Conservation (phyloP, 306 rosid genomes). For the Malus domestica region DNA sequence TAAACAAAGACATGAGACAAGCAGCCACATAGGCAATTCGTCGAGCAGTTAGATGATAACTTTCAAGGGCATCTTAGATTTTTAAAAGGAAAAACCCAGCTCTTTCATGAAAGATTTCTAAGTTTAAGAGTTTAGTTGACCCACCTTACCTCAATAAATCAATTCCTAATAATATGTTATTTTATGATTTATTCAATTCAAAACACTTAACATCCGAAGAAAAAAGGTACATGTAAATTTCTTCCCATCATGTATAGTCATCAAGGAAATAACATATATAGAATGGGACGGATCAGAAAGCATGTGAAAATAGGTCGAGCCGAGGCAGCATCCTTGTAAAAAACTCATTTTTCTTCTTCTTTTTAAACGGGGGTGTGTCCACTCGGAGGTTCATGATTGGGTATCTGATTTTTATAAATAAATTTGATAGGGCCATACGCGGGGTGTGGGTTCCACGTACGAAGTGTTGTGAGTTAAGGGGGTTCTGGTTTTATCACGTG, state of each 20-base stretch:
- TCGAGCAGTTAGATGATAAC: too few species aligned
- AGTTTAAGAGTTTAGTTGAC: too few species aligned
- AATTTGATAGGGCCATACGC: constrained; percentile 10
- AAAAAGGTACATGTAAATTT: too few species aligned
- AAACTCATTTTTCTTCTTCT: constrained; percentile 25
- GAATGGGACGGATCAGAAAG: constrained; percentile 42
- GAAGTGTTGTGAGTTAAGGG: constrained; percentile 11
- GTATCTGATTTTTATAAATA: constrained; percentile 9
- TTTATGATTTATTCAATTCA: too few species aligned
- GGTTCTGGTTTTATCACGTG: constrained; percentile 33
- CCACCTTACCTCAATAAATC: too few species aligned
- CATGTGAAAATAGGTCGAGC: constrained; percentile 52
- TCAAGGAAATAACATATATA: constrained; percentile 30
- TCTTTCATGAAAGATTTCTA: too few species aligned
- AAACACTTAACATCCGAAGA: too few species aligned
- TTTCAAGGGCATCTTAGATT: too few species aligned
- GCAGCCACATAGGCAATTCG: too few species aligned
- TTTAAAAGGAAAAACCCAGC: too few species aligned
- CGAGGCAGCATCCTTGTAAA: constrained; percentile 52
- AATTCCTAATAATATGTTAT: too few species aligned
- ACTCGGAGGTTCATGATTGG: constrained; percentile 26
- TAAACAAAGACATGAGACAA: too few species aligned
- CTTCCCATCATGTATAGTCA: background rate
- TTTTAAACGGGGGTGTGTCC: background rate
- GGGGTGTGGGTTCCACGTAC: constrained; percentile 23